Base-by-base conservation (phyloP, 371 early-diverging fungal species). In the Rhizopus microsporus region DNA sequence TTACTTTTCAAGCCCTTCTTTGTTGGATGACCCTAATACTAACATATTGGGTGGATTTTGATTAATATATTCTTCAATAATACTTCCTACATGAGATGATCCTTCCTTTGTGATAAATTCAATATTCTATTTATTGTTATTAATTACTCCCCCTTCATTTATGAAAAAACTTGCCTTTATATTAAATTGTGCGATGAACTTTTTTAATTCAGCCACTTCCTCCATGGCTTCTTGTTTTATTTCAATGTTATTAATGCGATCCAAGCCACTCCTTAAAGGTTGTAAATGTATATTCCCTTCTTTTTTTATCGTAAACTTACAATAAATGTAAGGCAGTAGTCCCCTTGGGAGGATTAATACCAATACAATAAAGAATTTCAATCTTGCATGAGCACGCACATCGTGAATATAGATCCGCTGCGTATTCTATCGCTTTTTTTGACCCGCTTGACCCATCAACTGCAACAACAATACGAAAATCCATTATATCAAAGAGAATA, bases 1-100 rank as follows among this genome's bases (percentile, higher is more conserved):
- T 50, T 62, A 69, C 72, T 54, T 72, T 66, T 68, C 63, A 3
- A 72, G 3, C 5, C 72, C 69, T 57, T 66, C 66, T 35, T 65
- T 59, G 37, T 64, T 69, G 3, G 63, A 62, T 13, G 72, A 72
- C 3, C 72, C 72, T 8, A 72, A n/a, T 1, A 72, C 55, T 2
- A 72, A 17, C 52, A 66, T 57, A 51, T 66, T 56, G 10, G 72
- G 69, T 46, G 64, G 62, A 43, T 61, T 46, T 29, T 63, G 8
- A 51, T 72, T 69, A 3, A 69, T 46, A 43, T 63, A 66, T 9
- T 57, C 37, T 30, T 54, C 40, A 7, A 72, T 62, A 30, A 72
- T 63, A 16, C 60, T 35, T 10, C 46, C 60, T 2, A 61, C 59
- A 29, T 60, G 44, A n/a, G 47, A 29, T 33, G 47, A 31, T 6